phyloP scores from a whole-genome alignment of 2,329 filamentous ascomycete species.

The Aureobasidium pullulans region DNA sequence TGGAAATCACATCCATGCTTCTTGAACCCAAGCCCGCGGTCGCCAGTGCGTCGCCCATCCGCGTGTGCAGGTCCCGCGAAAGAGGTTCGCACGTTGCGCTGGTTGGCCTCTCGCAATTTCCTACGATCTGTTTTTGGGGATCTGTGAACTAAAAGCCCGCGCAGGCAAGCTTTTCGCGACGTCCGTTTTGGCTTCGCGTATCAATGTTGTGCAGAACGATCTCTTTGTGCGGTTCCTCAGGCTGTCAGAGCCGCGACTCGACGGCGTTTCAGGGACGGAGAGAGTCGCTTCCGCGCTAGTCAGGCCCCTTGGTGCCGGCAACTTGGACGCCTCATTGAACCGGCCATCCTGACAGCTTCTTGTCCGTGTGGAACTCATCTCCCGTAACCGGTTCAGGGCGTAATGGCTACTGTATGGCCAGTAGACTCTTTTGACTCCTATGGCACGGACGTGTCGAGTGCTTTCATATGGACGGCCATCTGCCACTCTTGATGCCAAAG shows the following conservation, averaged over 20 bases:
- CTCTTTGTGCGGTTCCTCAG: background rate
- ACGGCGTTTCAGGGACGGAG: constrained; percentile 7
- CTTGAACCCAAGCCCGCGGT: constrained; percentile 1
- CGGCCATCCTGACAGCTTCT: constrained; percentile 11
- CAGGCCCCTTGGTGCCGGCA: constrained; percentile 10
- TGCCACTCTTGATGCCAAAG: constrained; percentile 3
- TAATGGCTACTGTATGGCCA: constrained; percentile 13
- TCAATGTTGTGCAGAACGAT: constrained; percentile 12
- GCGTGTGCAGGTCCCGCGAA: background rate
- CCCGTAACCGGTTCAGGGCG: constrained; percentile 13
- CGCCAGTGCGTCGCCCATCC: constrained; percentile 1
- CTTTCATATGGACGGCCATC: constrained; percentile 5
- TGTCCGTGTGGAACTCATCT: constrained; percentile 13
- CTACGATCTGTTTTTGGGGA: background rate
- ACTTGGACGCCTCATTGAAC: constrained; percentile 7
- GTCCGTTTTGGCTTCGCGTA: constrained; percentile 2
- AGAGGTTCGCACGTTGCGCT: constrained; percentile 9
- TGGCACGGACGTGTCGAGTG: constrained; percentile 7
- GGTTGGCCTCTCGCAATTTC: constrained; percentile 4
- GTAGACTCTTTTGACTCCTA: constrained; percentile 11
- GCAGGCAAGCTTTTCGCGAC: constrained; percentile 10
- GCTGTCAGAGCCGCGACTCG: background rate
- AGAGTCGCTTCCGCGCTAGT: background rate
- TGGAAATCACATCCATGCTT: background rate
- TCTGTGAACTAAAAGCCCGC: constrained; percentile 1